A percentile compares a stretch with the other conserved stretches of the same genome.
Conservation (phyloP, 108 stramenopile genomes). For the Cyclotella sp. region DNA sequence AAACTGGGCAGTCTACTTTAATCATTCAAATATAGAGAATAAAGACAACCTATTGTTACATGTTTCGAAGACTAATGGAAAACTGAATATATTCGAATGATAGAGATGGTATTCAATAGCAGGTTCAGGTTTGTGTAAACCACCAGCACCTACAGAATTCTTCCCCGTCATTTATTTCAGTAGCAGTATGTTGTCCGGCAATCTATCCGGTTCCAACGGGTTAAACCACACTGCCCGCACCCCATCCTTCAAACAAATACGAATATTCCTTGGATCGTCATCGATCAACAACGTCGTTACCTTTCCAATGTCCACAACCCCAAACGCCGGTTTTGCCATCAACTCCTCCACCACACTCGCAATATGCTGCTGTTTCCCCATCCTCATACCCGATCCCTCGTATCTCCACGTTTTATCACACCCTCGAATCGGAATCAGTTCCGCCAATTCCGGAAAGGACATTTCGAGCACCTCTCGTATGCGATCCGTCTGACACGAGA, state of each 20-base stretch:
- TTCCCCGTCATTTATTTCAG: constrained; percentile 51
- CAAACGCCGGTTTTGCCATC: constrained; percentile 44
- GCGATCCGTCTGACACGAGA: constrained; percentile 77
- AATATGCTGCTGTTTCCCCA: constrained; percentile 94
- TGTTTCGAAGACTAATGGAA: not conserved
- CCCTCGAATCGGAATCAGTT: constrained; percentile 86
- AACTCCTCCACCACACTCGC: constrained; percentile 94
- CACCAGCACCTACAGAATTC: not conserved
- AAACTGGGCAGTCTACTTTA: too few relatives aligned
- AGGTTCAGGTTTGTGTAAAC: not conserved
- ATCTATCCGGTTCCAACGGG: constrained; percentile 67
- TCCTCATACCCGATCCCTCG: constrained; percentile 68
- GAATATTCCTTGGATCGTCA: constrained; percentile 90
- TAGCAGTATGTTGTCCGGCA: constrained; percentile 67
- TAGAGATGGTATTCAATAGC: not conserved
- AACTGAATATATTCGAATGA: not conserved
- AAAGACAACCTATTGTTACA: not conserved
- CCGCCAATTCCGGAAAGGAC: constrained; percentile 40
- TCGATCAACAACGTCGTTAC: constrained; percentile 92
- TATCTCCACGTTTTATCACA: constrained; percentile 87
- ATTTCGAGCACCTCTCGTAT: constrained; percentile 81
- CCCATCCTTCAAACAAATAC: constrained; percentile 73
- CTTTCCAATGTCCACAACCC: constrained; percentile 52
- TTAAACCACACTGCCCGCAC: constrained; percentile 87
- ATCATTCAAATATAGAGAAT: too few relatives aligned